Base-by-base conservation (phyloP, 371 early-diverging fungal species). In the Choanephora cucurbitarum region DNA sequence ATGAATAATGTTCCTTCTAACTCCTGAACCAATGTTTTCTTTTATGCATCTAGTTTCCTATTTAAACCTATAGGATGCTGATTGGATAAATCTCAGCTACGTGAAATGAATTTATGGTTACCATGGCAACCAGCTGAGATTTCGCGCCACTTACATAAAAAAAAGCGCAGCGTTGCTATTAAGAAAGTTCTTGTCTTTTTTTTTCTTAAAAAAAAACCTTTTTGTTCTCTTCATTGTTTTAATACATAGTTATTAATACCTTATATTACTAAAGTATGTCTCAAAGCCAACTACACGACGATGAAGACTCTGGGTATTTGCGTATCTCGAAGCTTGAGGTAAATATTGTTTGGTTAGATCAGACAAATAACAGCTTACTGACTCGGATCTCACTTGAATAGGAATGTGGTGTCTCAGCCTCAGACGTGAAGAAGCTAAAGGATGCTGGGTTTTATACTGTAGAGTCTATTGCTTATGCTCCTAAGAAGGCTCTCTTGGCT, bases 361-460 rank as follows among this genome's bases (percentile, higher is more conserved):
- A 13, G 9, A 6, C 32, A 32, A 32, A 32, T 6, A 32, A 10
- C 10, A 10, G 10, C 6, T 32, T 32, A 10, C 32, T 32, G 32
- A 32, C n/a, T n/a, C n/a, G n/a, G n/a, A n/a, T n/a, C n/a, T 32
- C 32, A 10, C 5, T 32, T 9, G 6, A 34, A n/a, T 66, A 93
- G 89, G 85, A 91, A 67, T 81, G 72, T 50, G 98, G 98, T 2
- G 89, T 98, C 46, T 79, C 87, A 57, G 76, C 88, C 4, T 75
- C 88, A 10, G 98, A 98, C 58, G 80, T 95, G 50, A 85, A 89
- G 61, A 96, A 94, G 70, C 81, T 98, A 10, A 79, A 81, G 24
- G 98, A 97, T 18, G 96, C 91, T 10, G 99, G 99, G 0, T 97
- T 82, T 70, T 85, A 86, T 64, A 99, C 99, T 1, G 92, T 99